Base-by-base conservation (phyloP, 768 basidiomycete genomes). In the Lactarius tabidus region DNA sequence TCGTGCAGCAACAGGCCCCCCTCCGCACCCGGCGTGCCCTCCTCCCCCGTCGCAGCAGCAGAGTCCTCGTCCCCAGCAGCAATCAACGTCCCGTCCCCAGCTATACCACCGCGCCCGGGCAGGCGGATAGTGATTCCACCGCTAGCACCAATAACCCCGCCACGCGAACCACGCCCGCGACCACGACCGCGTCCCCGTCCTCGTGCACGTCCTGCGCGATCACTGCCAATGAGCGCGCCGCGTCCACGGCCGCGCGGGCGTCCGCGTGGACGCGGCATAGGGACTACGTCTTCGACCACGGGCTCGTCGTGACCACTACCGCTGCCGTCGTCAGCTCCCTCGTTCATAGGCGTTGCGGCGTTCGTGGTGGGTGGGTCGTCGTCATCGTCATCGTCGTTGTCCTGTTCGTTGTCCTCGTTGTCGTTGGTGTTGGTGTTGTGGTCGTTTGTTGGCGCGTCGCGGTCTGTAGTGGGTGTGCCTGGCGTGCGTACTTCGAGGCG, bases 1-100 rank as follows among this genome's bases (percentile, higher is more conserved):
- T 66, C 65, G 15, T 54, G 35, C 29, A 56, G 18, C 41, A 31
- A 10, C 36, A 36, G 2, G 70, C 73, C 74, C 71, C 57, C 76
- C 76, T 57, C 72, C 64, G 6, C 70, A 74, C 59, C 84, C 81
- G 20, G 75, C 76, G 18, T 75, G 75, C 20, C 39, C 75, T 61
- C 65, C 60, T 60, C 73, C 20, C 72, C 69, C 35, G n/a, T 66
- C 64, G 36, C 70, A 7, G 39, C 66, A 4, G 58, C 57, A 54
- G 57, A 61, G 55, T 66, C 71, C 12, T 55, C 70, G 20, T 70
- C 79, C 28, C 59, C 77, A 1, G 70, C 73, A 36, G 72, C 77
- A n/a, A 62, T 75, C 9, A 75, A 81, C 6, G 52, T 39, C 3
- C 33, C 63, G n/a, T 36, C 57, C 2, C n/a, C 58, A 6, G 7